A percentile compares a stretch with the other conserved stretches of the same genome.
Evolutionary conservation across 1,139 yeast genomes (phyloP).

Genomic region (Candida dubliniensis): DNA sequence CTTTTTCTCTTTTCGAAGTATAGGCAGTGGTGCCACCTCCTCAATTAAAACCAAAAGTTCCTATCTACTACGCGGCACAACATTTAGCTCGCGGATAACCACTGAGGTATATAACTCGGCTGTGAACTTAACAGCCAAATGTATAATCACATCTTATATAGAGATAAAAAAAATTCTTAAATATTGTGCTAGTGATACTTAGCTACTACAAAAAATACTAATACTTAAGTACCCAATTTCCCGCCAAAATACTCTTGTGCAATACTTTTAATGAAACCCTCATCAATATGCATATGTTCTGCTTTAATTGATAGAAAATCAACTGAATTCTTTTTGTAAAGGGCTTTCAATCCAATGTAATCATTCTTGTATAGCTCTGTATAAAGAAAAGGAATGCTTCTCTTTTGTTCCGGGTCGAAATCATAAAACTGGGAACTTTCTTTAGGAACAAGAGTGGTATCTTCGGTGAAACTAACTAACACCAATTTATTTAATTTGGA

Average conservation of each 20-base stretch:
- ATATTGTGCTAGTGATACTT: no score
- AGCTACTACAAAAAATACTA: no score
- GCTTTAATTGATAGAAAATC: slow-evolving; percentile 55
- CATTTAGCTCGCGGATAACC: no score
- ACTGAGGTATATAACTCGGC: no score
- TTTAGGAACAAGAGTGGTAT: slow-evolving; percentile 69
- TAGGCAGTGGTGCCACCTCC: no score
- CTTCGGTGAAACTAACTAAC: slow-evolving; percentile 58
- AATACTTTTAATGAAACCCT: slow-evolving; percentile 43
- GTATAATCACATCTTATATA: no score
- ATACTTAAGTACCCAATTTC: neutral
- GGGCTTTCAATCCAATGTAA: slow-evolving; percentile 55
- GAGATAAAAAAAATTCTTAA: no score
- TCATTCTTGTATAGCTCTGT: slow-evolving; percentile 54
- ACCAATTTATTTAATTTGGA: slow-evolving; percentile 51
- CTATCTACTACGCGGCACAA: no score
- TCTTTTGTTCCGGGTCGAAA: slow-evolving; percentile 43
- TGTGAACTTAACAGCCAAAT: no score
- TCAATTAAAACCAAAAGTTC: no score
- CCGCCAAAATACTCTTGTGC: slow-evolving; percentile 34
- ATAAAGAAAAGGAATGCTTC: slow-evolving; percentile 45
- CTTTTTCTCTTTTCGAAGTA: no score
- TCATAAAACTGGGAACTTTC: slow-evolving; percentile 71
- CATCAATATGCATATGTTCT: slow-evolving; percentile 66
- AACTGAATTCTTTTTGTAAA: slow-evolving; percentile 45